These are phyloP conservation scores for Acanthamoeba sp. DNA, from an alignment of 208 protist genomes.

Conservation along the genomic window DNA sequence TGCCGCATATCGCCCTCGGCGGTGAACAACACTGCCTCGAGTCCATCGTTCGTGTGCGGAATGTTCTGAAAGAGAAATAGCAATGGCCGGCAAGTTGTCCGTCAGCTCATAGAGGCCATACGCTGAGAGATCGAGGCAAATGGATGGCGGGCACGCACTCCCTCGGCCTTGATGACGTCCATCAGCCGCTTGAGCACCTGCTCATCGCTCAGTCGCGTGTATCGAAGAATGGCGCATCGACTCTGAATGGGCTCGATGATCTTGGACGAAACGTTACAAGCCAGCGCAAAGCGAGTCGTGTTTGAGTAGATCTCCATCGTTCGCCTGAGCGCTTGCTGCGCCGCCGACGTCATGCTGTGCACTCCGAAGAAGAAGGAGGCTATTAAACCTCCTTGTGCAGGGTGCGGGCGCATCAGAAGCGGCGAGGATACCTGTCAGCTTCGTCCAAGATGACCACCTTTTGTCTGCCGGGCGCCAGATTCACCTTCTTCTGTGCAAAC, in stretches of 20 bases:
- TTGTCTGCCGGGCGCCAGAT: conserved; percentile 90
- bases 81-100: no score
- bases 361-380: conserved; percentile 57
- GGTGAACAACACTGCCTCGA: conserved; percentile 98
- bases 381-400: conserved; percentile 15
- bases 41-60: conserved; percentile 94
- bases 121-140: neutral
- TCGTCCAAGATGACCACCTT: conserved; percentile 99
- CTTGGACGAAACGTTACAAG: conserved; percentile 99
- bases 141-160: conserved; percentile 74
- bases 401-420: conserved; percentile 52
- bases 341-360: conserved; percentile 96
- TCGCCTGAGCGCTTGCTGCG: conserved; percentile 98
- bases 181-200: conserved; percentile 95
- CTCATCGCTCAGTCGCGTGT: conserved; percentile 85
- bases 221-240: conserved; percentile 95
- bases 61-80: conserved; percentile 73
- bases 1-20: conserved; percentile 98
- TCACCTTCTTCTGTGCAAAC: conserved; percentile 94
- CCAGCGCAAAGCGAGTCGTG: conserved; percentile 99
- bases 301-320: conserved; percentile 98
- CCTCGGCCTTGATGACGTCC: conserved; percentile 94
- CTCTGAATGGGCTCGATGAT: conserved; percentile 99
- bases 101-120: no score
- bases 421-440: conserved; percentile 93